Base-by-base conservation (phyloP, 2,329 filamentous ascomycete species). In the Fusarium redolens region DNA sequence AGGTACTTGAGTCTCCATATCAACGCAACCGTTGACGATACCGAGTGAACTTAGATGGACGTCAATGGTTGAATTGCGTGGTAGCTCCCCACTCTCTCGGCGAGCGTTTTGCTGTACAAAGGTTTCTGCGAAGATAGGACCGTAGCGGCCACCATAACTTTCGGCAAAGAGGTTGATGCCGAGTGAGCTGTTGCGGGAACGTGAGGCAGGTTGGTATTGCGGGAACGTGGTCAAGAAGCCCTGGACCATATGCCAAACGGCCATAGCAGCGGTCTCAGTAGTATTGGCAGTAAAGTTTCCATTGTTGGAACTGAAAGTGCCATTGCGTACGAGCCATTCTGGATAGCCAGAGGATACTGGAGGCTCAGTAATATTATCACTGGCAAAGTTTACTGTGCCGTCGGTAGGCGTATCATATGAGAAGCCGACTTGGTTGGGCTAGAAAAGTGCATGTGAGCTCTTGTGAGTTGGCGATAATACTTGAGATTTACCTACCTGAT, bases 11-110 rank as follows among this genome's bases (percentile, higher is more conserved):
- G 90, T 84, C 35, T 90, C 79, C 73, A 88, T 85, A 76, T 95
- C 93, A 40, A 94, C 83, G 71, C 91, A 89, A 17, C 92, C 92
- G 78, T 94, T 93, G 65, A 93, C 84, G 65, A 95, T 92, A 28
- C 92, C 92, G 0, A 94, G 81, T 1, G 91, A 89, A 18, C 83
- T 83, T 13, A 94, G 83, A 60, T 88, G 86, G 54, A 93, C 88
- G 35, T 89, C 86, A 15, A 92, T 81, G 4, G 88, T 90, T 40
- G 81, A 83, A 67, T 87, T 86, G 22, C 78, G 80, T 13, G 86
- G 79, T 3, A 89, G 65, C 4, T 84, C 79, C 6, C 89, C 87
- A 61, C 85, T 87, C n/a, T 79, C 77, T 18, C 88, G 86, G 58
- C 83, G 84, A 22, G 83, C 78, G 73, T 94, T 94, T 80, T 94